Evolutionary conservation across 257 asterid species (phyloP), one percentile per base, ranked within the genome.

Genomic region (Jacaranda copaia): DNA sequence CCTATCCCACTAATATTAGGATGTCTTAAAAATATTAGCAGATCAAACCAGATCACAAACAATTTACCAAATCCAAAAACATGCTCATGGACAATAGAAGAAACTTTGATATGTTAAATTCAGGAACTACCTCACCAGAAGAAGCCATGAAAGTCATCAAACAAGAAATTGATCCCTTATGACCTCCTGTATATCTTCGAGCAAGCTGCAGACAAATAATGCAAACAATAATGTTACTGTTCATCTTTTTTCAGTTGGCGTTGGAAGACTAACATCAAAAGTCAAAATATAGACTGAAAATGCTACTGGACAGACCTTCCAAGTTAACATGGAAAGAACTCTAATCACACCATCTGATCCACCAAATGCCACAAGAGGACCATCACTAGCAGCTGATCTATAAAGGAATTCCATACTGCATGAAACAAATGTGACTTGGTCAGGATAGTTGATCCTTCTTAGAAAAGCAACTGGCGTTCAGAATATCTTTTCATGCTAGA

Each of bases 291-390:
- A 55, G 48, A 75, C 63, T 68, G 74, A 76, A 57, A 81, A 73
- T 60, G 46, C 52, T 70, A 74, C 61, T 57, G 51, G 74, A 78
- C n/a, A 80, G 71, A 95, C 98, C 99, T 95, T 95, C 99, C 99
- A 95, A 38, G 97, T 89, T 64, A 95, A 79, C 99, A 95, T 95
- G 65, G 99, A 95, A 79, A 95, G 99, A 78, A 95, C 98, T 89
- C 99, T 91, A 72, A 95, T 95, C 73, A 90, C 98, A 70, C 99
- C 99, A 77, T 95, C 98, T 43, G 99, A 93, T 52, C 96, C 94
- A 85, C 99, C 99, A 88, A 95, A 95, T 68, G 98, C 98, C 82
- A 95, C 98, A 77, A 93, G 93, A 83, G 99, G 99, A 25, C 97
- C 99, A 83, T 95, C 99, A 76, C 80, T 55, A 55, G 61, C 61